Percentiles rank a stretch among this genome's conserved stretches.
Evolutionary conservation across 2,329 filamentous ascomycete genomes (phyloP).

Genomic region (Apiospora sp.): DNA sequence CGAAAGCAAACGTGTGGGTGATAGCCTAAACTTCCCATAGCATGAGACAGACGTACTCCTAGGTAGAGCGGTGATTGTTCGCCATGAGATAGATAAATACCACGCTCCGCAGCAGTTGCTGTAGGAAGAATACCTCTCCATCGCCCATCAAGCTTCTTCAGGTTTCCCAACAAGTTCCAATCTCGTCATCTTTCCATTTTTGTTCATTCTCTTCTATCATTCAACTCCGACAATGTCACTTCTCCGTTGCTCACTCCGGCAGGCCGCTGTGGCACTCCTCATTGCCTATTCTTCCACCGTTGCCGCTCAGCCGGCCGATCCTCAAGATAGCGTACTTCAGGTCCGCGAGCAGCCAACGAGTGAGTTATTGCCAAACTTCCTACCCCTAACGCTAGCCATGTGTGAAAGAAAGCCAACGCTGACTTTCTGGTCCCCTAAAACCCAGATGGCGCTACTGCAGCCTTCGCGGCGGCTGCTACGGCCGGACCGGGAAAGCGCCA

Average conservation of each 20-base stretch:
- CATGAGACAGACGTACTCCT: not conserved
- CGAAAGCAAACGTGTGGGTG: not conserved
- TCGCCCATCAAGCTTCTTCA: not conserved
- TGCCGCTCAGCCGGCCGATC: not conserved
- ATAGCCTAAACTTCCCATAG: too few species aligned
- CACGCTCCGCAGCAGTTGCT: not conserved
- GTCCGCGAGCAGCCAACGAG: not conserved
- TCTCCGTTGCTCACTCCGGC: not conserved
- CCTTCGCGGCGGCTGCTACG: too few species aligned
- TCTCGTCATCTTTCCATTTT: not conserved
- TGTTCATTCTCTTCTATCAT: not conserved
- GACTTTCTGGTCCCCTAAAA: not conserved
- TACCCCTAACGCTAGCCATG: too few species aligned
- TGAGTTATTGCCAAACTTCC: not conserved
- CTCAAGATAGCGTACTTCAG: not conserved
- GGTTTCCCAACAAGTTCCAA: not conserved
- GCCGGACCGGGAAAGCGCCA: too few species aligned
- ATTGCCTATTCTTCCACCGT: not conserved
- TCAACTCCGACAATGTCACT: not conserved
- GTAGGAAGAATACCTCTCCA: not conserved
- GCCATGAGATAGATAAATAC: not conserved
- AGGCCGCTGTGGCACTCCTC: not conserved
- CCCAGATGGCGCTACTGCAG: not conserved
- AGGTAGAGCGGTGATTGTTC: not conserved
- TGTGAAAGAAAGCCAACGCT: not conserved